Percentiles rank a stretch among this genome's conserved stretches.
Conservation (phyloP, 2,329 filamentous ascomycete genomes). For the Aspergillaceae sp. region DNA sequence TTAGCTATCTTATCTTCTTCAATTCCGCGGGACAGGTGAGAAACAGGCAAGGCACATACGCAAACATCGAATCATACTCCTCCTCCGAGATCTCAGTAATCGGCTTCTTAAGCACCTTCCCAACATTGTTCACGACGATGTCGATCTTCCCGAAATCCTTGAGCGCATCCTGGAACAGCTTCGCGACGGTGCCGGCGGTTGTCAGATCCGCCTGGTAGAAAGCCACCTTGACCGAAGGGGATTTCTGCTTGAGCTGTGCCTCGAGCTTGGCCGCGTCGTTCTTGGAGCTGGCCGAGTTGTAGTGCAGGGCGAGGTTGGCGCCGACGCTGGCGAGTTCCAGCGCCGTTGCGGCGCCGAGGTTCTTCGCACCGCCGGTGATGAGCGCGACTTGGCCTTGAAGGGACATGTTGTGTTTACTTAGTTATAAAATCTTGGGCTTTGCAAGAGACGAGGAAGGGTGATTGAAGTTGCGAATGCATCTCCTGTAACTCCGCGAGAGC, state of each 20-base stretch:
- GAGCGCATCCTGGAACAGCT: constrained; percentile 34
- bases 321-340: constrained; percentile 28
- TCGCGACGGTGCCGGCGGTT: constrained; percentile 30
- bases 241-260: constrained; percentile 27
- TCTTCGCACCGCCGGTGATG: constrained; percentile 37
- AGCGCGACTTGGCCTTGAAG: constrained; percentile 35
- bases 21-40: neutral
- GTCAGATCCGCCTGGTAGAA: constrained; percentile 41
- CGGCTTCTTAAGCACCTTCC: constrained; percentile 43
- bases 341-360: constrained; percentile 35
- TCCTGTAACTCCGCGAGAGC: no score
- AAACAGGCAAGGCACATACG: constrained; percentile 19
- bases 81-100: constrained; percentile 37
- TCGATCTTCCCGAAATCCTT: constrained; percentile 40
- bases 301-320: constrained; percentile 34
- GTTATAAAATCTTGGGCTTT: no score
- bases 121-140: constrained; percentile 45
- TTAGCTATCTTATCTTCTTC: neutral
- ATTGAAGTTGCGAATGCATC: no score
- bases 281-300: constrained; percentile 35
- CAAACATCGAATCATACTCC: constrained; percentile 44
- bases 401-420: constrained; percentile 17
- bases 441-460: no score
- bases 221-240: constrained; percentile 25
- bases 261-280: constrained; percentile 28